These are phyloP conservation scores for Porphyra umbilicalis DNA, from an alignment of 31 red algal species.

Conservation along the genomic window DNA sequence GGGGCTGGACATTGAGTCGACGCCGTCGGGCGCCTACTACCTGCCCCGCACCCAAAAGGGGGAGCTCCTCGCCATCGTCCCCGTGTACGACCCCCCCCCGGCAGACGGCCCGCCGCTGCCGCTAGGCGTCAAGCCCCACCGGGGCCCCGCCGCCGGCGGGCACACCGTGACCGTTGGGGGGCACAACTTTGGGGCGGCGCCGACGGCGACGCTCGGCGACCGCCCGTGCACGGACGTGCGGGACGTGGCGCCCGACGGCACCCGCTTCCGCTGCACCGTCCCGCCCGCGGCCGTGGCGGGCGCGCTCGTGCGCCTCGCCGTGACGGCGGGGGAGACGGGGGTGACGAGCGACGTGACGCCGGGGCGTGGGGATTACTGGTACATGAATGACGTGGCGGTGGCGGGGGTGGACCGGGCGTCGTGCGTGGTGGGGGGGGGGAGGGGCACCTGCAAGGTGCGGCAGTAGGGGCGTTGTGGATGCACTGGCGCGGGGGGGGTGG, in stretches of 20 bases:
- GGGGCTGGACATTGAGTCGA: not conserved
- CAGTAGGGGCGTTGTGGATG: too few species aligned
- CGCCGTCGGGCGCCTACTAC: not conserved
- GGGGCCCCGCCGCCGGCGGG: slow-evolving; percentile 46
- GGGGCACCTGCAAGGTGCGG: too few species aligned
- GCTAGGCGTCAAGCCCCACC: slow-evolving; percentile 57
- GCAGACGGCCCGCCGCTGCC: too few species aligned
- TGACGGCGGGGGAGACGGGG: not conserved
- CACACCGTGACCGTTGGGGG: slow-evolving; percentile 41
- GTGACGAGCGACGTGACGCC: not conserved
- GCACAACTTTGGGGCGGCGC: slow-evolving; percentile 34
- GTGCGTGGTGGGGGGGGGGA: too few species aligned
- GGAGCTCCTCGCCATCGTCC: not conserved
- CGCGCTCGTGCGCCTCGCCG: too few species aligned
- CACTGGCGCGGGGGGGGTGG: too few species aligned
- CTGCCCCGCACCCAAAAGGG: not conserved
- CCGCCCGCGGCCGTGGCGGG: slow-evolving; percentile 35
- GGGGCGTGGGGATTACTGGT: not conserved
- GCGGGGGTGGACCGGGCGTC: too few species aligned
- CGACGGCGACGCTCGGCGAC: slow-evolving; percentile 29
- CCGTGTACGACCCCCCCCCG: too few species aligned
- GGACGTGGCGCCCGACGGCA: slow-evolving; percentile 11
- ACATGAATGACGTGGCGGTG: too few species aligned
- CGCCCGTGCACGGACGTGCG: slow-evolving; percentile 26
- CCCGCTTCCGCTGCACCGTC: slow-evolving; percentile 40